A percentile compares a stretch with the other conserved stretches of the same genome.
These are phyloP conservation scores for Mariannaea elegans DNA, from an alignment of 2,329 filamentous ascomycete species.

Conservation along the genomic window DNA sequence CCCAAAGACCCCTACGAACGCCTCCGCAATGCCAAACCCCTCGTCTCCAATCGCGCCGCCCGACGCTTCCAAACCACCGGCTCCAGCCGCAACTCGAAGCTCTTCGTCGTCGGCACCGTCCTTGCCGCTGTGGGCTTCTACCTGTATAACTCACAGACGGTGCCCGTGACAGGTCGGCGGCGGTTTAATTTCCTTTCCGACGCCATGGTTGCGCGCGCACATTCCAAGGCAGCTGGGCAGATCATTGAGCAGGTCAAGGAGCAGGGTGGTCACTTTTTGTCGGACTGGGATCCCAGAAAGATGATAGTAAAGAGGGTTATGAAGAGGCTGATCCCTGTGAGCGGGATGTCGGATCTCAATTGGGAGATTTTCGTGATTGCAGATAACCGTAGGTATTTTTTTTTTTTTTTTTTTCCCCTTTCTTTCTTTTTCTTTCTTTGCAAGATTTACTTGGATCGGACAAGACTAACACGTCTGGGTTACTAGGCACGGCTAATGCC, in stretches of 20 bases:
- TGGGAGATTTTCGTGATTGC: constrained; percentile 83
- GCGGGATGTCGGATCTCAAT: constrained; percentile 63
- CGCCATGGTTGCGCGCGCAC: constrained; percentile 59
- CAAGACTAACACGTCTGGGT: constrained; percentile 4
- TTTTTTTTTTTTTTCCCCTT: constrained; percentile 2
- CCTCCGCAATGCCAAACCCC: constrained; percentile 44
- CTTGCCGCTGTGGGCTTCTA: constrained; percentile 67
- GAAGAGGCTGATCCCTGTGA: constrained; percentile 71
- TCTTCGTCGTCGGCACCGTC: constrained; percentile 51
- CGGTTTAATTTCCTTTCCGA: constrained; percentile 76
- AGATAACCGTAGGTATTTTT: constrained; percentile 56
- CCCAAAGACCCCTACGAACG: constrained; percentile 33
- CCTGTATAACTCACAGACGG: constrained; percentile 73
- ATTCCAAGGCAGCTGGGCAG: constrained; percentile 36
- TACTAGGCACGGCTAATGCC: constrained; percentile 69
- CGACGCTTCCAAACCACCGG: constrained; percentile 40
- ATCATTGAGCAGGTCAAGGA: constrained; percentile 64
- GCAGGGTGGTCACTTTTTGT: constrained; percentile 64
- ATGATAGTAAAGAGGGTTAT: constrained; percentile 70
- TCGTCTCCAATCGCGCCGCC: constrained; percentile 42
- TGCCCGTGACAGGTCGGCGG: constrained; percentile 75
- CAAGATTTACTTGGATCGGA: neutral
- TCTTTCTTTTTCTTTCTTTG: constrained; percentile 21
- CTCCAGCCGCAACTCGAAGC: constrained; percentile 43
- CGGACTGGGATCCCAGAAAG: constrained; percentile 65